phyloP scores from a whole-genome alignment of 2,329 filamentous ascomycete genomes.

The Parasarocladium wereldwijsianum region DNA sequence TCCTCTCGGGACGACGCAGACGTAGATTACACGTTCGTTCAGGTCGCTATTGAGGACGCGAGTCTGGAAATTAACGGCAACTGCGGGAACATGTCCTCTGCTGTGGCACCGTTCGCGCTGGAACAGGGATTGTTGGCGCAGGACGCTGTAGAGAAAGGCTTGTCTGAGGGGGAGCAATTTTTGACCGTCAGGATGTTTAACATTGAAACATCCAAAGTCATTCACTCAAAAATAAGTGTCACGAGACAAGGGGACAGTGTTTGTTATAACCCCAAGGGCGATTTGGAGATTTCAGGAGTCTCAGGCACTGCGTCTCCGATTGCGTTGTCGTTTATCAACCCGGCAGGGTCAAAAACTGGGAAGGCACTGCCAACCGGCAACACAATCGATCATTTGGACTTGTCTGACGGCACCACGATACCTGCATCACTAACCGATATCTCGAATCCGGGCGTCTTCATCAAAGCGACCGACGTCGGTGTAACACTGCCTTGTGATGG shows the following conservation, averaged over 20 bases:
- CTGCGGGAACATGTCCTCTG: slow-evolving; percentile 60
- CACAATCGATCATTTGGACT: slow-evolving; percentile 31
- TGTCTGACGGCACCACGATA: slow-evolving; percentile 19
- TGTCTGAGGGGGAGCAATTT: slow-evolving; percentile 13
- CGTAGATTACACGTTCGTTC: slow-evolving; percentile 58
- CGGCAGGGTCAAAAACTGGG: slow-evolving; percentile 48
- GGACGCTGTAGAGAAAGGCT: slow-evolving; percentile 7
- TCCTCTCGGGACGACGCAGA: slow-evolving; percentile 29
- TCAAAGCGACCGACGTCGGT: slow-evolving; percentile 34
- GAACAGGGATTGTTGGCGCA: slow-evolving; percentile 15
- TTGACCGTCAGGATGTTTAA: slow-evolving; percentile 48
- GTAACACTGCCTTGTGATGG: slow-evolving; percentile 36
- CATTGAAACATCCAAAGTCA: slow-evolving; percentile 55
- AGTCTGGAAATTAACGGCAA: slow-evolving; percentile 54
- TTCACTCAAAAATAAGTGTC: slow-evolving; percentile 41
- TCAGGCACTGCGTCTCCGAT: slow-evolving; percentile 38
- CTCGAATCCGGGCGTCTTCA: slow-evolving; percentile 49
- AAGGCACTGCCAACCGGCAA: slow-evolving; percentile 35
- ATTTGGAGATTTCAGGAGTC: slow-evolving; percentile 47
- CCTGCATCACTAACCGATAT: slow-evolving; percentile 45
- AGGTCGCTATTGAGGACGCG: slow-evolving; percentile 47
- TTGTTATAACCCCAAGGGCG: slow-evolving; percentile 28
- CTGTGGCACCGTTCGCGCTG: slow-evolving; percentile 40
- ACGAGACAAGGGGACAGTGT: slow-evolving; percentile 17
- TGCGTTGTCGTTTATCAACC: slow-evolving; percentile 41